Evolutionary conservation across 768 basidiomycete species (phyloP).

Genomic region (Clitopilus hobsonii): DNA sequence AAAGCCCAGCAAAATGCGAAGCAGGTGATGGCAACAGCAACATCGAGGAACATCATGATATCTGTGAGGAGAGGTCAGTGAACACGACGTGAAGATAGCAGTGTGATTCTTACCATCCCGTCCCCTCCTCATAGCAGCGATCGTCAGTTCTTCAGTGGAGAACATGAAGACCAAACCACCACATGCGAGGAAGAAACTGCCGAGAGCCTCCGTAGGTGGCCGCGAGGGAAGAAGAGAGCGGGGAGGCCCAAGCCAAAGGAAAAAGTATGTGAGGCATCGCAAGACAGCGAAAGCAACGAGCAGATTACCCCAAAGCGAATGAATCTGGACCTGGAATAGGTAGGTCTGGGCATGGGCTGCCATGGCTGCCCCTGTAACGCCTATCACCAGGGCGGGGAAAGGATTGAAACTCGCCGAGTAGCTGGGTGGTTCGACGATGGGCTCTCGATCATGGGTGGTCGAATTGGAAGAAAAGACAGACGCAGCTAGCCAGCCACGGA

Average conservation of each 20-base stretch:
- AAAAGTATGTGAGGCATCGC: slow-evolving; percentile 89
- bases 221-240: slow-evolving; percentile 83
- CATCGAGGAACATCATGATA: slow-evolving; percentile 86
- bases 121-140: slow-evolving; percentile 87
- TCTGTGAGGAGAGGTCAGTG: slow-evolving; percentile 49
- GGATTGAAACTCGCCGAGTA: slow-evolving; percentile 84
- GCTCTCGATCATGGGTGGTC: slow-evolving; percentile 29
- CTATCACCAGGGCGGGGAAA: slow-evolving; percentile 89
- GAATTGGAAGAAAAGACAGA: slow-evolving; percentile 36
- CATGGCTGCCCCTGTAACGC: slow-evolving; percentile 94
- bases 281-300: slow-evolving; percentile 75
- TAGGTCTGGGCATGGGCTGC: slow-evolving; percentile 87
- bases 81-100: too few species aligned
- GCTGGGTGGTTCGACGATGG: slow-evolving; percentile 61
- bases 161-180: slow-evolving; percentile 90
- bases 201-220: slow-evolving; percentile 90
- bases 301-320: slow-evolving; percentile 86
- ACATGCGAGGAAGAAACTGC: slow-evolving; percentile 80
- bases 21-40: slow-evolving; percentile 83
- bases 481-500: slow-evolving; percentile 71
- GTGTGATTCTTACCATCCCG: slow-evolving; percentile 81
- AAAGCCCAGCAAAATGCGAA: slow-evolving; percentile 85
- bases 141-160: slow-evolving; percentile 84
- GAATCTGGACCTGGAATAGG: slow-evolving; percentile 91
- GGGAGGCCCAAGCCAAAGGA: slow-evolving; percentile 86